phyloP scores from a whole-genome alignment of 441 rosid genomes.

The Gossypium schwendimanii region DNA sequence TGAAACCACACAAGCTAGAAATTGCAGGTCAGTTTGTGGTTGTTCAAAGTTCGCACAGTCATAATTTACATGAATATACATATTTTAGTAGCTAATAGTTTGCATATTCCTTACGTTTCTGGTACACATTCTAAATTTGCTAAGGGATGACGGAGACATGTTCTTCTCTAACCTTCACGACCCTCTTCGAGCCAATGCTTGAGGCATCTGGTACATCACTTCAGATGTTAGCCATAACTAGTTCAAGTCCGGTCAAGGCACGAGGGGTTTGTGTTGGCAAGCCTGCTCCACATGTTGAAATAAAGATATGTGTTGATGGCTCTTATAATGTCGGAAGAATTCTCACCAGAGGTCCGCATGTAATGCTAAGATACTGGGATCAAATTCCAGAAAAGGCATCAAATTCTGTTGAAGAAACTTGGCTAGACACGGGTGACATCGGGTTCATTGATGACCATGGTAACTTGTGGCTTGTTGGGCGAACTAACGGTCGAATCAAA shows the following conservation, averaged over 20 bases:
- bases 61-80: not conserved
- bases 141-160: conserved; percentile 89
- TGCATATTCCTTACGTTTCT: not conserved
- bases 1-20: not conserved
- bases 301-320: conserved; percentile 38
- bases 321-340: conserved; percentile 50
- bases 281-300: conserved; percentile 77
- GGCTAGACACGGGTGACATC: conserved; percentile 86
- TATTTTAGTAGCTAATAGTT: not conserved
- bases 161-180: conserved; percentile 71
- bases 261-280: conserved; percentile 79
- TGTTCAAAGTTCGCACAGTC: not conserved
- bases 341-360: conserved; percentile 72
- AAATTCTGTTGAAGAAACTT: conserved; percentile 25
- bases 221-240: conserved; percentile 13
- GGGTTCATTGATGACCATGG: conserved; percentile 59
- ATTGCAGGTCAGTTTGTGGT: not conserved
- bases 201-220: conserved; percentile 18
- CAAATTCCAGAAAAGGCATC: conserved; percentile 23
- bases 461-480: conserved; percentile 69
- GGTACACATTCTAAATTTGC: not conserved
- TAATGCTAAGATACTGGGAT: conserved; percentile 75
- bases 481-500: conserved; percentile 60
- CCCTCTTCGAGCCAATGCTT: conserved; percentile 42
- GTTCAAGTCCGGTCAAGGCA: conserved; percentile 11